These are phyloP conservation scores for Chrysosporium keratinophilum DNA, from an alignment of 2,329 filamentous ascomycete species.

Conservation along the genomic window DNA sequence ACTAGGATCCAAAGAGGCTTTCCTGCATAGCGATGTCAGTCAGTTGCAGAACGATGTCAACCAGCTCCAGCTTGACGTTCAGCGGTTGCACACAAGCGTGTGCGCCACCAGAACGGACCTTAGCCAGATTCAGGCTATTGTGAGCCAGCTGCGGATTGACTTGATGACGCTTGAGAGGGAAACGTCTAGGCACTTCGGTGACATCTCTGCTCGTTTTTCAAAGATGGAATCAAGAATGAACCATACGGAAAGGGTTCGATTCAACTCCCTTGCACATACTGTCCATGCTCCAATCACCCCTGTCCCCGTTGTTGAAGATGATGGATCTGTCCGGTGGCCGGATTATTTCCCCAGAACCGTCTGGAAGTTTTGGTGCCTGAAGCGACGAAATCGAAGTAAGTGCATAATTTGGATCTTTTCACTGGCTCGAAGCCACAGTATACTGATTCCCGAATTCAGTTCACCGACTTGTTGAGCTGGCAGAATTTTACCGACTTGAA, in stretches of 20 bases:
- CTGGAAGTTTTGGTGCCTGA: conserved; percentile 36
- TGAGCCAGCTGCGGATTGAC: conserved; percentile 31
- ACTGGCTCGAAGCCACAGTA: background rate
- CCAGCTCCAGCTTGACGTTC: conserved; percentile 29
- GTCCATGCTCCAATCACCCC: conserved; percentile 30
- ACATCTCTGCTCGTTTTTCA: conserved; percentile 24
- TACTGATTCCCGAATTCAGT: conserved; percentile 21
- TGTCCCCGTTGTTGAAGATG: conserved; percentile 27
- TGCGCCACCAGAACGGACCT: conserved; percentile 29
- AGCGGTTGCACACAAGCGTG: conserved; percentile 27
- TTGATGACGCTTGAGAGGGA: conserved; percentile 29
- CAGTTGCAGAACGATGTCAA: conserved; percentile 31
- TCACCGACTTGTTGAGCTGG: conserved; percentile 30
- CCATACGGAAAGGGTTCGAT: conserved; percentile 30
- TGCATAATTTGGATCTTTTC: background rate
- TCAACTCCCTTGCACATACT: conserved; percentile 33
- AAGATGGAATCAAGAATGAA: conserved; percentile 28
- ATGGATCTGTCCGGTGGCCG: conserved; percentile 30
- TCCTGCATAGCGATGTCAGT: conserved; percentile 29
- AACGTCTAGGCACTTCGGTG: conserved; percentile 24
- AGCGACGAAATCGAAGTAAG: conserved; percentile 34
- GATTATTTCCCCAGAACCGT: conserved; percentile 32
- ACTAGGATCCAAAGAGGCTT: conserved; percentile 27
- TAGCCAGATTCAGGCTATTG: conserved; percentile 28
- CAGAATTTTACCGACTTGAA: conserved; percentile 33